These are phyloP conservation scores for Globisporangium nagaii DNA, from an alignment of 352 stramenopile species.

Conservation along the genomic window DNA sequence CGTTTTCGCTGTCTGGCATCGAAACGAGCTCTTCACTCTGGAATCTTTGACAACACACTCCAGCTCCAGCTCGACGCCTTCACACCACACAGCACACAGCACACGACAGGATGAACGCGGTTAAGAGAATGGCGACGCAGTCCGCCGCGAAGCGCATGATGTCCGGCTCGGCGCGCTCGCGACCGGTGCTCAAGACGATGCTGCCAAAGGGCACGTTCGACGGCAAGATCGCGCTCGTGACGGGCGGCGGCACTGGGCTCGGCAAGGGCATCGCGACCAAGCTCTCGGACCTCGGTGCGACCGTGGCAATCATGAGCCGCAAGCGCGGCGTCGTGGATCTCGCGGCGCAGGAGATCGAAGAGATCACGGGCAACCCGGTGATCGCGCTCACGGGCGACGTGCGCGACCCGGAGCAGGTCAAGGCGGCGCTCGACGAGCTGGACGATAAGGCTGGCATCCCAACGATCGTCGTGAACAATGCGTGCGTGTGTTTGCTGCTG, in stretches of 20 bases:
- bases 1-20: too few species aligned
- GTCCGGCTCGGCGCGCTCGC: slow-evolving; percentile 15
- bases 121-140: not conserved
- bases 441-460: slow-evolving; percentile 55
- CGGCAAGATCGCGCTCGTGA: slow-evolving; percentile 90
- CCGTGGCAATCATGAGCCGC: slow-evolving; percentile 93
- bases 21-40: not conserved
- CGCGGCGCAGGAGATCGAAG: slow-evolving; percentile 68
- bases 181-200: slow-evolving; percentile 52
- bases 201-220: slow-evolving; percentile 59
- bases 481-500: slow-evolving; percentile 37
- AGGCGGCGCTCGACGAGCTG: slow-evolving; percentile 75
- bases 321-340: slow-evolving; percentile 89
- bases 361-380: slow-evolving; percentile 48
- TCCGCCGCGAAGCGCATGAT: not conserved
- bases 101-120: not conserved
- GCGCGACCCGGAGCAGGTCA: slow-evolving; percentile 84
- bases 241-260: slow-evolving; percentile 93
- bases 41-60: not conserved
- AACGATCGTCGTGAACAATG: slow-evolving; percentile 80
- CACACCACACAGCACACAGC: not conserved
- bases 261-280: slow-evolving; percentile 93
- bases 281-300: slow-evolving; percentile 89
- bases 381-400: slow-evolving; percentile 85
- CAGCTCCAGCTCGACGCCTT: not conserved